These are phyloP conservation scores for Hemisphaericaspora nanyangensis DNA, from an alignment of 805 yeast species.

Conservation along the genomic window DNA sequence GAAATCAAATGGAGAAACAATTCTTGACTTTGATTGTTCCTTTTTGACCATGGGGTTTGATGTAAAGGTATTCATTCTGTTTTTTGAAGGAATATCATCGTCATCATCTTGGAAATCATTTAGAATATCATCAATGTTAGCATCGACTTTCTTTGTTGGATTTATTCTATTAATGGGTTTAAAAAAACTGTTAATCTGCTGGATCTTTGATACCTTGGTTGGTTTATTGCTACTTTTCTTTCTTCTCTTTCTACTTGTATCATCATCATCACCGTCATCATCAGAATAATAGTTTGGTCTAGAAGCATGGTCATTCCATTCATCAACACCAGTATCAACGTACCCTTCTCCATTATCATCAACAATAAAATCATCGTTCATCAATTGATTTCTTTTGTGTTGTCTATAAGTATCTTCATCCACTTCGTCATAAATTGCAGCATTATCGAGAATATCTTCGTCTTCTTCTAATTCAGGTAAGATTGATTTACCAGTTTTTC, in stretches of 20 bases:
- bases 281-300: conserved; percentile 54
- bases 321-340: conserved; percentile 89
- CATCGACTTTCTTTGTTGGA: conserved; percentile 39
- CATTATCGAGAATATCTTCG: conserved; percentile 43
- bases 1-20: conserved; percentile 19
- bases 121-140: conserved; percentile 63
- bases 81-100: conserved; percentile 12
- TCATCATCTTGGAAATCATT: conserved; percentile 43
- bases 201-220: conserved; percentile 37
- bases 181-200: conserved; percentile 52
- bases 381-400: conserved; percentile 72
- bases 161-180: conserved; percentile 32
- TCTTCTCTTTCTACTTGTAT: conserved; percentile 16
- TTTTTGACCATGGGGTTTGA: conserved; percentile 12
- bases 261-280: conserved; percentile 33
- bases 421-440: conserved; percentile 78
- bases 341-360: conserved; percentile 94
- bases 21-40: conserved; percentile 15
- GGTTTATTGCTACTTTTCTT: conserved; percentile 29
- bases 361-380: conserved; percentile 89
- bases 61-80: background rate
- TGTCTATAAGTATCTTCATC: conserved; percentile 76
- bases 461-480: conserved; percentile 26
- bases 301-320: conserved; percentile 60
- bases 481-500: conserved; percentile 53